Base-by-base conservation (phyloP, 257 asterid genomes). In the Primulina eburnea region DNA sequence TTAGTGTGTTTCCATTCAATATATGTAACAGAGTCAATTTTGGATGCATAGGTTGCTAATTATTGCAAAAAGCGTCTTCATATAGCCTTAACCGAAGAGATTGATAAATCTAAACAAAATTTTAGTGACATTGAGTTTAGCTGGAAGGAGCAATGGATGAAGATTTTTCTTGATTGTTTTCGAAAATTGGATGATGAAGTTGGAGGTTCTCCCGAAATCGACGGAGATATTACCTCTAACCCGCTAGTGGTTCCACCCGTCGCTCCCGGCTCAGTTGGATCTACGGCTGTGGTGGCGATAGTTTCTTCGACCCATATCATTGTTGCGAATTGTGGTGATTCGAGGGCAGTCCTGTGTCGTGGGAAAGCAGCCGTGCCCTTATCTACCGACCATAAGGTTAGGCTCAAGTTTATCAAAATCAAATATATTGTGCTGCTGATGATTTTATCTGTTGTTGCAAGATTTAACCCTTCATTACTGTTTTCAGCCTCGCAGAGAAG, bases 261-360 rank as follows among this genome's bases (percentile, higher is more conserved):
- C n/a, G 90, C 98, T 69, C 97, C 96, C 1, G 96, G 87, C 60
- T 86, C 98, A 6, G 96, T 88, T 73, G 98, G 98, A 73, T 90
- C 98, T 56, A 92, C 98, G 0, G 98, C 97, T 65, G 91, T 89
- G 72, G 97, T 88, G 53, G 92, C 88, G 8, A 63, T 92, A 67
- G 85, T 92, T 75, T 80, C 87, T 63, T 65, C 92, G 3, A 81
- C 86, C 5, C 95, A 86, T 68, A 85, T 92, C 65, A 84, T 92
- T 24, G 98, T 92, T 47, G 97, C 96, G 0, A 92, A 92, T 67
- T 90, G 97, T 71, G 98, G 98, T 5, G 98, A 92, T 84, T 92
- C 98, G 2, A 85, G 97, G 81, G 95, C 93, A 26, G 97, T 92
- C 62, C 71, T 92, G 68, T 71, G 81, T 79, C 85, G 92, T 63